Conservation (phyloP, 768 basidiomycete genomes). For the Mrakia frigida region DNA sequence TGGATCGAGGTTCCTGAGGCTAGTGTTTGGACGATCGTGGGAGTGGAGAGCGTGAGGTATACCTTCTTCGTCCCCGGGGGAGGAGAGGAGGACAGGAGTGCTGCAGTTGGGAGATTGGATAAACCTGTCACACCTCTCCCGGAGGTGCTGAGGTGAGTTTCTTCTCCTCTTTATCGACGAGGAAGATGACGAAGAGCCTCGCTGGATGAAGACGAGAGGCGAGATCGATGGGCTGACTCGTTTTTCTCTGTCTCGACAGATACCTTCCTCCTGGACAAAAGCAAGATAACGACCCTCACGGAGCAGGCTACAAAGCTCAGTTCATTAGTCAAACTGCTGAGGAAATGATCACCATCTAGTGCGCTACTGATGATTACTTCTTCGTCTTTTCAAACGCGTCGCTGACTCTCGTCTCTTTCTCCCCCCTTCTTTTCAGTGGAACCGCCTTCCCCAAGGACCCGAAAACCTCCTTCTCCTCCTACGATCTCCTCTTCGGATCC, state of each 20-base stretch:
- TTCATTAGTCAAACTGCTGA: slow-evolving; percentile 4
- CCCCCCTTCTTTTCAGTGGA: neutral
- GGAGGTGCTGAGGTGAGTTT: slow-evolving; percentile 1
- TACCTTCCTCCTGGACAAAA: neutral
- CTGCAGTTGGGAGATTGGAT: neutral
- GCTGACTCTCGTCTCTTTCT: neutral
- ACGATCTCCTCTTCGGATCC: slow-evolving; percentile 17
- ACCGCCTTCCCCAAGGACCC: slow-evolving; percentile 13
- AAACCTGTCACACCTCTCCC: slow-evolving; percentile 16
- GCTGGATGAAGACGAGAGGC: neutral
- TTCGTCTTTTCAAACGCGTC: neutral
- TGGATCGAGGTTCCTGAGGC: slow-evolving; percentile 20
- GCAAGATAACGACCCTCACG: neutral
- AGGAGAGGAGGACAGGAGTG: neutral
- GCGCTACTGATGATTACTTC: no score
- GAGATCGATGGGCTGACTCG: neutral
- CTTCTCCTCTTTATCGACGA: no score
- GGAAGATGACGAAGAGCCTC: neutral
- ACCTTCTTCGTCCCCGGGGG: slow-evolving; percentile 9
- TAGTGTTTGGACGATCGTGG: slow-evolving; percentile 26
- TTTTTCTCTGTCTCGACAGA: neutral
- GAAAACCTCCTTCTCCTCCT: slow-evolving; percentile 6
- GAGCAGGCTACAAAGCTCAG: slow-evolving; percentile 6
- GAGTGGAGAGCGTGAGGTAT: slow-evolving; percentile 25
- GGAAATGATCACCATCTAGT: slow-evolving; percentile 27